These are phyloP conservation scores for Leishmania tropica DNA, from an alignment of 208 protist species.

Conservation along the genomic window DNA sequence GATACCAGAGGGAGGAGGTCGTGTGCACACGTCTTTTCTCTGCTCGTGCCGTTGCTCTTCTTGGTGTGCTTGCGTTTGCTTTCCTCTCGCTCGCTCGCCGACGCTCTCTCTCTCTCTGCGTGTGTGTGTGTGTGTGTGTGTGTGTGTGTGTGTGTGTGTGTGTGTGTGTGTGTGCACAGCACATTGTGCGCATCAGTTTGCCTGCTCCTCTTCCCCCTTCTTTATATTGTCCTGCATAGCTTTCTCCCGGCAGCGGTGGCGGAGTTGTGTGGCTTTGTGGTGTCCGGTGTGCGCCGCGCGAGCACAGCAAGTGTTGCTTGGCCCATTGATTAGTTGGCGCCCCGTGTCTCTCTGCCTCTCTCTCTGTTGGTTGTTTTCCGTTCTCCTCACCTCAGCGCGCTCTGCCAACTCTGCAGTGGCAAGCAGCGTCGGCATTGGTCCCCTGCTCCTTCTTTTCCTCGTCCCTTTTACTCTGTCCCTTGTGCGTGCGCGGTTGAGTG, in stretches of 20 bases:
- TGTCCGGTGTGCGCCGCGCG: not conserved
- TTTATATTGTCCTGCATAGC: constrained; percentile 7
- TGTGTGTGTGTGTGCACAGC: too few relatives aligned
- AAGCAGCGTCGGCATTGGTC: not conserved
- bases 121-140: not conserved
- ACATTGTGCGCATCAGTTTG: not conserved
- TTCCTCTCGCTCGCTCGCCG: not conserved
- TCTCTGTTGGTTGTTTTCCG: not conserved
- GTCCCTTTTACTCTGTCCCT: too few relatives aligned
- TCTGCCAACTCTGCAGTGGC: not conserved
- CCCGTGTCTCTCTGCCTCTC: not conserved
- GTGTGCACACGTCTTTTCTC: not conserved
- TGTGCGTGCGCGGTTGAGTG: not conserved
- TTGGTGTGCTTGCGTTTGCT: not conserved
- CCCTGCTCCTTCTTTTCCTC: not conserved
- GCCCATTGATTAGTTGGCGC: not conserved
- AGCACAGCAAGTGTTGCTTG: too few relatives aligned
- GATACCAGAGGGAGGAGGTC: not conserved
- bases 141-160: too few relatives aligned
- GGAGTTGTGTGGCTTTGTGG: too few relatives aligned
- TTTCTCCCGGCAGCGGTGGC: not conserved
- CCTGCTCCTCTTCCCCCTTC: not conserved
- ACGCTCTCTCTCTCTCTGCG: too few relatives aligned
- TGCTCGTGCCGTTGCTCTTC: not conserved
- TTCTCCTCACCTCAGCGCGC: not conserved